Evolutionary conservation across 345 rosid genomes (phyloP).

Genomic region (Mercurialis annua): DNA sequence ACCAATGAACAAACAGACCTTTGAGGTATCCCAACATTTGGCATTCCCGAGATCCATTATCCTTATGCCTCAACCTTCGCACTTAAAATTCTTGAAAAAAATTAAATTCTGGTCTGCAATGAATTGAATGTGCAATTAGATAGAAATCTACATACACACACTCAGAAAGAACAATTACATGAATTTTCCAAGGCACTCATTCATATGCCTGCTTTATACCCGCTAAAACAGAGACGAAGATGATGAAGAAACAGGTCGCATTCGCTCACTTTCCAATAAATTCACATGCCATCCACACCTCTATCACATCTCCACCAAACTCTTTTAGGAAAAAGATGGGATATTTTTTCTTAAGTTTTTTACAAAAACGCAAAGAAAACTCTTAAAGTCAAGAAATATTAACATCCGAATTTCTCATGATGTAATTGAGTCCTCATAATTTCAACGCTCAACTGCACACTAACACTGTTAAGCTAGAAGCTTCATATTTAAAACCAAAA

Average conservation of each 20-base stretch:
- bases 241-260: conserved; percentile 35
- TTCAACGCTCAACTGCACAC: conserved; percentile 29
- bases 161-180: background rate
- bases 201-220: conserved; percentile 29
- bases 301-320: conserved; percentile 46
- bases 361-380: conserved; percentile 8
- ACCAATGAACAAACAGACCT: conserved; percentile 59
- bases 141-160: background rate
- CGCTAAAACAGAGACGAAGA: conserved; percentile 25
- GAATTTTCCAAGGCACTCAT: conserved; percentile 26
- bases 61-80: conserved; percentile 21
- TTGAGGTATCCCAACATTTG: conserved; percentile 55
- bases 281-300: conserved; percentile 50
- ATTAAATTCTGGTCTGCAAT: conserved; percentile 34
- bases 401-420: conserved; percentile 2
- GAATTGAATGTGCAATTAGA: conserved; percentile 3
- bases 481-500: conserved; percentile 40
- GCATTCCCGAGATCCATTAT: conserved; percentile 65
- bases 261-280: conserved; percentile 29
- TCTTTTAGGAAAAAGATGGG: conserved; percentile 16
- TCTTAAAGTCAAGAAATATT: conserved; percentile 15
- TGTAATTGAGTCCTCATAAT: conserved; percentile 6
- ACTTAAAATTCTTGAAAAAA: conserved; percentile 12
- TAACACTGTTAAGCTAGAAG: conserved; percentile 1
- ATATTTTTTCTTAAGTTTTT: conserved; percentile 13